A percentile compares a stretch with the other conserved stretches of the same genome.
These are phyloP conservation scores for Geotrichum australiense DNA, from an alignment of 1,139 yeast genomes.

Conservation along the genomic window DNA sequence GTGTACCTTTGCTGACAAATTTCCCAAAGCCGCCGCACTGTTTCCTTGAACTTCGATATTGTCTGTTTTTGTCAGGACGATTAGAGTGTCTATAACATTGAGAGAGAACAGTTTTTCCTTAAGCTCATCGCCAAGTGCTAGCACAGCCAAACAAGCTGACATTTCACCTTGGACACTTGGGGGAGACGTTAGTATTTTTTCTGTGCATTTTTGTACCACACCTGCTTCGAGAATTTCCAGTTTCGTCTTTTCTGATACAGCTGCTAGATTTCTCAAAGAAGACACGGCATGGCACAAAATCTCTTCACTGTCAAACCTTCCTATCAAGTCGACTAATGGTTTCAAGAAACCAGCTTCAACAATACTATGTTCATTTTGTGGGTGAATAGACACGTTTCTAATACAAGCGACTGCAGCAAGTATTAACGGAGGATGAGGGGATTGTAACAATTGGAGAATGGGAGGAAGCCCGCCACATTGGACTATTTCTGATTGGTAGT, in stretches of 20 bases:
- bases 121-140: slow-evolving; percentile 92
- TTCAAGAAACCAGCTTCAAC: slow-evolving; percentile 93
- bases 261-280: slow-evolving; percentile 90
- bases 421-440: slow-evolving; percentile 85
- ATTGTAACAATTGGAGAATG: slow-evolving; percentile 79
- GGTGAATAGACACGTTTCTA: slow-evolving; percentile 93
- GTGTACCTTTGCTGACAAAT: slow-evolving; percentile 81
- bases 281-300: slow-evolving; percentile 98
- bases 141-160: slow-evolving; percentile 93
- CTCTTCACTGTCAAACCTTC: slow-evolving; percentile 84
- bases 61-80: slow-evolving; percentile 81
- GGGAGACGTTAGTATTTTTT: slow-evolving; percentile 75
- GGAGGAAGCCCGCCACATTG: slow-evolving; percentile 84
- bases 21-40: slow-evolving; percentile 97
- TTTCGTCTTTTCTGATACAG: slow-evolving; percentile 88
- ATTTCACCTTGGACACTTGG: slow-evolving; percentile 91
- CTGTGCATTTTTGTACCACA: slow-evolving; percentile 90
- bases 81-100: slow-evolving; percentile 79
- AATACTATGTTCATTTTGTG: slow-evolving; percentile 90
- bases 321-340: slow-evolving; percentile 80
- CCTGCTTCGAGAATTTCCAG: slow-evolving; percentile 90
- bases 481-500: slow-evolving; percentile 89
- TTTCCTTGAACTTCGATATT: slow-evolving; percentile 97
- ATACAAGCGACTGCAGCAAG: slow-evolving; percentile 97
- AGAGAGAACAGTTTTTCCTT: slow-evolving; percentile 78